A percentile compares a stretch with the other conserved stretches of the same genome.
These are phyloP conservation scores for Blumeriella jaapii DNA, from an alignment of 2,329 filamentous ascomycete species.

Conservation along the genomic window DNA sequence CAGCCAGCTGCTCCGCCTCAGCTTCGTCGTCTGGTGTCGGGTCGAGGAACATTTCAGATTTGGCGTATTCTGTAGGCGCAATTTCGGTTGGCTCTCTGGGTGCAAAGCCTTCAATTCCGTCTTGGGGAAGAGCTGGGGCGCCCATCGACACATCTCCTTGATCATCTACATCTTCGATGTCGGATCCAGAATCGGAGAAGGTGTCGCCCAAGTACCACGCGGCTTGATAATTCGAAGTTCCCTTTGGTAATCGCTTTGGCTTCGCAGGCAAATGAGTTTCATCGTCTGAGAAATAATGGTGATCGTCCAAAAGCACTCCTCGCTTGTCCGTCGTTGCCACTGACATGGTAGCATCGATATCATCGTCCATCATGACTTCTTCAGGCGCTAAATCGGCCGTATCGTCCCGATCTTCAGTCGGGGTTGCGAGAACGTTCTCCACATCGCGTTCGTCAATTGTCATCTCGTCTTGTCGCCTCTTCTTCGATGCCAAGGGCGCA, in stretches of 20 bases:
- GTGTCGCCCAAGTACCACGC: constrained; percentile 80
- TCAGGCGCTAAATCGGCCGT: constrained; percentile 78
- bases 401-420: constrained; percentile 72
- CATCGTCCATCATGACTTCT: constrained; percentile 66
- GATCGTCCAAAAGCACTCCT: constrained; percentile 87
- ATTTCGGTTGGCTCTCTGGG: constrained; percentile 61
- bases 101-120: constrained; percentile 64
- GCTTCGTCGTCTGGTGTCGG: constrained; percentile 72
- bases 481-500: constrained; percentile 53
- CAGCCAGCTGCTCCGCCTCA: constrained; percentile 63
- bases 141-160: constrained; percentile 43
- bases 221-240: constrained; percentile 87
- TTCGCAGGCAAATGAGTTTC: constrained; percentile 48
- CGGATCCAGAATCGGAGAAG: constrained; percentile 70
- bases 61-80: constrained; percentile 78
- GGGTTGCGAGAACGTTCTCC: constrained; percentile 53
- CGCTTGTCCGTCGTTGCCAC: constrained; percentile 48
- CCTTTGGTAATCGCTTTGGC: constrained; percentile 72
- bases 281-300: constrained; percentile 95
- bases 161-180: constrained; percentile 61
- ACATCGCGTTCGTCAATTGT: constrained; percentile 47
- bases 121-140: constrained; percentile 58
- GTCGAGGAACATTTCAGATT: constrained; percentile 81
- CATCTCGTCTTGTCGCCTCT: constrained; percentile 56
- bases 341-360: constrained; percentile 38